Percentiles rank a stretch among this genome's conserved stretches.
Evolutionary conservation across 768 basidiomycete species (phyloP).

Genomic region (Roridomyces roridus): DNA sequence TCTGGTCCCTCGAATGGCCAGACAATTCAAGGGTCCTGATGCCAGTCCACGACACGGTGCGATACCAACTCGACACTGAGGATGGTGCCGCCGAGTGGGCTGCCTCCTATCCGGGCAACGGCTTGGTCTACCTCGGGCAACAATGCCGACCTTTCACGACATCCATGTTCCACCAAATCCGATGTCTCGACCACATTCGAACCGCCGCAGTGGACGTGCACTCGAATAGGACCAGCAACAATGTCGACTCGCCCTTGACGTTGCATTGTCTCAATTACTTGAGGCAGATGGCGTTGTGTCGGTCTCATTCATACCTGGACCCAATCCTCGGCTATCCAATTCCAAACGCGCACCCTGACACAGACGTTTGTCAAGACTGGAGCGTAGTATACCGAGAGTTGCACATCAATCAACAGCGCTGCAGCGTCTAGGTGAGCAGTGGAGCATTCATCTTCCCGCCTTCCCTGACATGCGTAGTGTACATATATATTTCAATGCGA

Average conservation of each 20-base stretch:
- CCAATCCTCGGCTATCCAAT: constrained; percentile 10
- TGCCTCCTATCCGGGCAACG: constrained; percentile 31
- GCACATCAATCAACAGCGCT: constrained; percentile 1
- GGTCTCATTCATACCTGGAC: constrained; percentile 8
- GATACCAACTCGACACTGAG: constrained; percentile 17
- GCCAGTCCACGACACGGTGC: constrained; percentile 15
- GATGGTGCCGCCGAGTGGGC: constrained; percentile 19
- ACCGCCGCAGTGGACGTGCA: constrained; percentile 16
- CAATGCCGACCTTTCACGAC: constrained; percentile 34
- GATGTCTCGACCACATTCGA: constrained; percentile 34
- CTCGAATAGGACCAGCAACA: constrained; percentile 37
- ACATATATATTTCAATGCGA: no score
- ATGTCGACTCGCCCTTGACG: constrained; percentile 22
- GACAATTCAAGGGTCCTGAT: constrained; percentile 6
- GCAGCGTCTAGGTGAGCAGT: background rate
- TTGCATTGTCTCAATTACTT: constrained; percentile 28
- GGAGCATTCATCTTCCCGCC: no score
- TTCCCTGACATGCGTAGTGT: no score
- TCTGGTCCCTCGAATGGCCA: constrained; percentile 15
- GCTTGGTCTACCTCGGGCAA: constrained; percentile 19
- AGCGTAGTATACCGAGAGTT: constrained; percentile 8
- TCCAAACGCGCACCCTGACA: constrained; percentile 18
- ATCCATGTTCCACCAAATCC: constrained; percentile 39
- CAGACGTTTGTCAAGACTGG: constrained; percentile 15
- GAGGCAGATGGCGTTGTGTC: constrained; percentile 22